Base-by-base conservation (phyloP, 768 basidiomycete genomes). In the Lentinula boryana region DNA sequence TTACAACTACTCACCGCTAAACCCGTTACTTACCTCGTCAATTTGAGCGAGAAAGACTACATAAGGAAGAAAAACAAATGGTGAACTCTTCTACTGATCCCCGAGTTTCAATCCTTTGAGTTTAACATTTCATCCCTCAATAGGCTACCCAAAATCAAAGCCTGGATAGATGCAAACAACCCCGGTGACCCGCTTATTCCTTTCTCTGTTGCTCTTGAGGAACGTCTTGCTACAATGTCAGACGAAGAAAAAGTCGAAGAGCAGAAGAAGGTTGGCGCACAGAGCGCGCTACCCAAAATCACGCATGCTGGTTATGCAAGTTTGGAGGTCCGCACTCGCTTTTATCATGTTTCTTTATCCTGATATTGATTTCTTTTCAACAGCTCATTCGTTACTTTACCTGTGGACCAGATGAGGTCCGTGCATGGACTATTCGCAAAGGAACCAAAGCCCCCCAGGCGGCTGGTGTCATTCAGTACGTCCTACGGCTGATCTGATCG, bases 61-160 rank as follows among this genome's bases (percentile, higher is more conserved):
- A 76, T 92, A 62, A 88, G 97, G 64, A 98, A 98, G 76, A 98
- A 98, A 86, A 98, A 98, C 80, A 98, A 98, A 80, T 98, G 97
- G 95, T 89, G 61, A 44, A 70, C 65, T 18, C 21, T 43, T 41
- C 27, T 13, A 31, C 12, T 4, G 3, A 52, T 18, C 38, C 51
- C 43, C 23, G 31, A 7, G 54, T 18, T 40, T 3, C 2, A 36
- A 38, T 21, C 18, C n/a, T 18, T 9, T 50, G 3, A 31, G 33
- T 53, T n/a, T 9, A 38, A 8, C 43, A 57, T 27, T 56, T 41
- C 27, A 38, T 51, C 12, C 33, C 6, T 38, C 18, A 4, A 6
- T 60, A 92, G 90, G 92, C 76, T 98, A 35, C 84, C 95, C 18
- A 97, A 96, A 78, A 98, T 98, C 81, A 98, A 98, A 72, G 90